Conservation (phyloP, 305 asterid species). For the Lippia alba region DNA sequence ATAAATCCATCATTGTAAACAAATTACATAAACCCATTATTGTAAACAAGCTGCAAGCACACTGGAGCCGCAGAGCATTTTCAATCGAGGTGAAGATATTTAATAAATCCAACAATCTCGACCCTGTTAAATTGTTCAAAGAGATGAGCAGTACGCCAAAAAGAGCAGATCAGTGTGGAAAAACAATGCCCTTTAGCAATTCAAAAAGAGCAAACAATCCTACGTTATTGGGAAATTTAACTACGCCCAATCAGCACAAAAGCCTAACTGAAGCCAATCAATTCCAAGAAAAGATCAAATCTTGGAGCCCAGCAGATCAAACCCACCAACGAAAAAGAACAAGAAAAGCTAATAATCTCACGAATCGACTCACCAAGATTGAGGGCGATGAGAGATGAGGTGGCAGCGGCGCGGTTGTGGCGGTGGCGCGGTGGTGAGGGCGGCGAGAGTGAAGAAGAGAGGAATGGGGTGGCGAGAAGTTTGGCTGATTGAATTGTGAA, state of each 20-base stretch:
- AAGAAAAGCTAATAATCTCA: not conserved
- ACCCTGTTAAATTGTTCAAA: too few relatives aligned
- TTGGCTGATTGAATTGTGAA: slow-evolving; percentile 26
- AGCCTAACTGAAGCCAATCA: slow-evolving; percentile 23
- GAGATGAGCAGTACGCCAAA: slow-evolving; percentile 23
- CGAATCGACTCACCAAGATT: too few relatives aligned
- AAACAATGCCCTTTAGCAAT: slow-evolving; percentile 33
- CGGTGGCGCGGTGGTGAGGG: too few relatives aligned
- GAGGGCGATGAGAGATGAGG: too few relatives aligned
- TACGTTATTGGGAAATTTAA: slow-evolving; percentile 23
- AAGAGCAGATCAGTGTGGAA: slow-evolving; percentile 47
- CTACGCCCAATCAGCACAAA: slow-evolving; percentile 29
- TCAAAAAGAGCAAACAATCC: slow-evolving; percentile 23
- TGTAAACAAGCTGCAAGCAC: not conserved
- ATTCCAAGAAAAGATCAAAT: slow-evolving; percentile 31
- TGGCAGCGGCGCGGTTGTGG: too few relatives aligned
- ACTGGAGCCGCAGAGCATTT: not conserved
- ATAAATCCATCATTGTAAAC: too few relatives aligned
- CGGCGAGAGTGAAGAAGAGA: slow-evolving; percentile 30
- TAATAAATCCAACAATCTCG: not conserved
- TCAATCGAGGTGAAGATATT: not conserved
- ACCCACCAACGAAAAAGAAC: not conserved
- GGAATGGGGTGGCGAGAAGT: slow-evolving; percentile 32
- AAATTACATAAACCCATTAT: not conserved
- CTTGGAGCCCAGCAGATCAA: slow-evolving; percentile 29